Base-by-base conservation (phyloP, 441 rosid genomes). In the Theobroma grandiflorum region DNA sequence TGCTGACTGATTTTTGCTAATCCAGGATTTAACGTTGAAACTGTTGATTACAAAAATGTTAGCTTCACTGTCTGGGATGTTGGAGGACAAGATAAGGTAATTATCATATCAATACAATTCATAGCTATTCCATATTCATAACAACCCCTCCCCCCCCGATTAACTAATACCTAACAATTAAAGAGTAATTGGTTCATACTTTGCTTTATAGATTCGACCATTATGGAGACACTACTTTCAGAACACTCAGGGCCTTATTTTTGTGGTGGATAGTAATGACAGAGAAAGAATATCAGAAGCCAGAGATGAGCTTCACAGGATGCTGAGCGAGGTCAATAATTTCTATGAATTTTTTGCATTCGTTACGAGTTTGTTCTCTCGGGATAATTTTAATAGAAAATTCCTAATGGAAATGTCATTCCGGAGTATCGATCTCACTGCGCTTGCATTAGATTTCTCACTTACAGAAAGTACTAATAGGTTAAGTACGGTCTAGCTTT, bases 11-110 rank as follows among this genome's bases (percentile, higher is more conserved):
- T 72, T 42, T 77, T 69, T 68, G 61, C n/a, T 64, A 75, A 57
- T 65, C 58, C 84, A 89, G 92, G 94, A 67, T 89, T 89, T 79
- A 89, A 88, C 45, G 92, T 91, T 52, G 92, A 88, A 79, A 91
- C 90, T 6, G 92, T 90, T 4, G 95, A 90, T 61, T 90, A 91
- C 86, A 91, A 89, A 84, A 88, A 91, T 66, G 90, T 91, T 68
- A 88, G 93, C 85, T 89, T 91, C 91, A 91, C 91, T 6, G 91
- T 88, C 2, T 91, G 93, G 93, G 91, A 91, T 82, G 94, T 91
- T 0, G 94, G 91, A 33, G 93, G 90, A 26, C 92, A 90, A 75
- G 93, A 90, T 67, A 91, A 90, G 94, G 94, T 89, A 84, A 53
- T 5, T 15, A 47, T 14, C 58, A 3, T 72, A 8, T 33, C 16